Base-by-base conservation (phyloP, 2,329 filamentous ascomycete genomes). In the Beauveria sp. region DNA sequence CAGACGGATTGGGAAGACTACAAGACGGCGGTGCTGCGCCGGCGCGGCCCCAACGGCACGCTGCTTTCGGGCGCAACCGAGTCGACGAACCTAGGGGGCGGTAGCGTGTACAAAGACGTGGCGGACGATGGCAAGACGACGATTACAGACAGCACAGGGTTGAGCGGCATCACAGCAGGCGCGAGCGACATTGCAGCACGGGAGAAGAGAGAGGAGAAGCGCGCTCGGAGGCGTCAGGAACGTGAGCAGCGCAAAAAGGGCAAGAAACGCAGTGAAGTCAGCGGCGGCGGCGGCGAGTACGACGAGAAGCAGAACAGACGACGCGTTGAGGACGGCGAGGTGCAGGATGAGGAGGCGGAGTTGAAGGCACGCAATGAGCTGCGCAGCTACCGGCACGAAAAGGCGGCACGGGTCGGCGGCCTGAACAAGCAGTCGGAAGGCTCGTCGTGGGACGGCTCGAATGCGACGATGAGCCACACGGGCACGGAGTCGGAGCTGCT, bases 1-100 rank as follows among this genome's bases (percentile, higher is more conserved):
- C 79, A 96, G 65, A 81, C 85, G 42, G 95, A 99, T 75, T 99
- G 95, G 93, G 93, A 98, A 6, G 95, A 99, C 71, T 99, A 99
- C 84, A 98, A 98, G 74, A 88, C 89, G 1, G 97, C 93, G 0
- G 95, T 99, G 2, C 77, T 99, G 51, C 85, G 95, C 48, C 89
- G 93, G 59, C 92, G 89, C 70, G 93, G 92, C 0, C 91, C 93
- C 5, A 93, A 97, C 75, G 93, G 93, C 46, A 93, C 89, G 50
- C 87, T 93, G 1, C 80, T 97, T 5, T 89, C 86, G 61, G 90
- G 91, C 60, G 93, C 90, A 0, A 96, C 92, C 1, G 85, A 86
- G 69, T 88, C 86, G 68, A 97, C 93, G 1, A 83, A 89, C 65
- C 83, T 97, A 0, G 93, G 93, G n/a, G 92, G 91, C 54, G 91